Percentiles rank a stretch among this genome's conserved stretches.
These are phyloP conservation scores for Ustilago tritici DNA, from an alignment of 1,284 basidiomycete genomes.

Conservation along the genomic window DNA sequence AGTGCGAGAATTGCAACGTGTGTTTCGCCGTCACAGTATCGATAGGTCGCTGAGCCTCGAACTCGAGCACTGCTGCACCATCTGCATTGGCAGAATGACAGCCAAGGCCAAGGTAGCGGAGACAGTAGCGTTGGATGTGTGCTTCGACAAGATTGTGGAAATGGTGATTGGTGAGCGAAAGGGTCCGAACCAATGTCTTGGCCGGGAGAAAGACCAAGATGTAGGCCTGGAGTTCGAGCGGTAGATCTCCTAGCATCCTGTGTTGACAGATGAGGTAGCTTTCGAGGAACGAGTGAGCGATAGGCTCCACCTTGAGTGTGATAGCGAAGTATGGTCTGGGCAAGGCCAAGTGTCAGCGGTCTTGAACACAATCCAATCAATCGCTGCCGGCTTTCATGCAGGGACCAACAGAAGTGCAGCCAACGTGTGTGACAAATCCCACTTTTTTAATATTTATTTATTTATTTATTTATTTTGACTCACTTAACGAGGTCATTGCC, in stretches of 20 bases:
- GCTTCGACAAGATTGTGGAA: constrained; percentile 48
- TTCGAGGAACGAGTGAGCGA: not conserved
- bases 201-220: constrained; percentile 49
- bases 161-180: constrained; percentile 49
- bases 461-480: no score
- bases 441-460: not conserved
- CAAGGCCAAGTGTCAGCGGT: no score
- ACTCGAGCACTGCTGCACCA: constrained; percentile 40
- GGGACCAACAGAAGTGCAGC: constrained; percentile 17
- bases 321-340: no score
- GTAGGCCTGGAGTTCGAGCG: constrained; percentile 53
- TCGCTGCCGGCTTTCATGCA: constrained; percentile 22
- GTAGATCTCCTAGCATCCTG: constrained; percentile 38
- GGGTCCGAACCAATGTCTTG: constrained; percentile 36
- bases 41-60: constrained; percentile 60
- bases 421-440: not conserved
- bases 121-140: constrained; percentile 49
- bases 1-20: constrained; percentile 53
- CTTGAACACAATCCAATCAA: not conserved
- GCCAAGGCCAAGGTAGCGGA: constrained; percentile 34
- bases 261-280: not conserved
- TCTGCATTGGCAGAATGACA: constrained; percentile 14
- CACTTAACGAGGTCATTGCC: no score
- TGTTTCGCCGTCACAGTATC: constrained; percentile 62
- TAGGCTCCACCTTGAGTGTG: no score